Evolutionary conservation across 2,329 filamentous ascomycete genomes (phyloP), one percentile per base, ranked within the genome.

Genomic region (Cryphonectria japonica): DNA sequence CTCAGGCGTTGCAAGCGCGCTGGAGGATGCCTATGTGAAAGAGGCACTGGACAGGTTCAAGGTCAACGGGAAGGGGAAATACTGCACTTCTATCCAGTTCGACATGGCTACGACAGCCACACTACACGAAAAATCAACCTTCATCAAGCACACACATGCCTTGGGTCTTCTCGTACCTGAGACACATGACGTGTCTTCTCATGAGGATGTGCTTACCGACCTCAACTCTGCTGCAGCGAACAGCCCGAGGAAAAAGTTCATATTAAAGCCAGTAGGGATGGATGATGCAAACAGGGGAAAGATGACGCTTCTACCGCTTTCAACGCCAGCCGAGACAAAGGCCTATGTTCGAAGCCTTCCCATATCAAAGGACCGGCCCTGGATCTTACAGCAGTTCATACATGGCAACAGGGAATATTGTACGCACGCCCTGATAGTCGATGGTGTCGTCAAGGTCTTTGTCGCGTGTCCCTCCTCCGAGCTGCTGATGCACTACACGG

Each of bases 331-430:
- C 8, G 83, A 88, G 71, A 93, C 91, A 0, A 83, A 83, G 61
- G 76, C 79, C 0, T 84, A 90, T 74, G 78, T 93, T 37, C 82
- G 83, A 19, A 79, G 82, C 22, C 83, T 94, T 19, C 81, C 78
- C 1, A 87, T 91, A 59, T 87, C 87, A 2, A 78, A 83, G 16
- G 77, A 84, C 0, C 82, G 83, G 2, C 87, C 91, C 0, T 93
- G 89, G 85, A 84, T 93, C 71, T 78, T 94, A 34, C 91, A 95
- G 76, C 88, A 93, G 76, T 93, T 86, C 78, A 87, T 92, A 73
- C 71, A 76, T 0, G 83, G 85, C 0, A 86, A 88, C 0, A 83
- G 84, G 0, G 91, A 94, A 77, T 94, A 90, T 77, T 92, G 90
- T 79, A 93, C 92, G 0, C 92, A 94, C 75, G 82, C 91, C 0